phyloP scores from a whole-genome alignment of 441 rosid species.

The Metrosideros polymorpha region DNA sequence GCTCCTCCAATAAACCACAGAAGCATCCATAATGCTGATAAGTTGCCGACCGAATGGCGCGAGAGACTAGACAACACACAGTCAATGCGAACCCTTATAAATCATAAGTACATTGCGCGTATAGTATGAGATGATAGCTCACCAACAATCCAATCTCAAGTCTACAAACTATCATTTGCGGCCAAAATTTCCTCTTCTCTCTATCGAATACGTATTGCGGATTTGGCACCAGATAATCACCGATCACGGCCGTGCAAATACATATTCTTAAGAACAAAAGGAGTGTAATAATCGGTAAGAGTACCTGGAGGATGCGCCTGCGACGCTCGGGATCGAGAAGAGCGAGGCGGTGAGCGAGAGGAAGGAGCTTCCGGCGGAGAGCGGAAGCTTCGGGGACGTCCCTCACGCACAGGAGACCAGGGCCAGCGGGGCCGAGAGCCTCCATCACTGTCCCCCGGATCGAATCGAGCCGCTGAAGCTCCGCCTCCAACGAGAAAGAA shows the following conservation, averaged over 20 bases:
- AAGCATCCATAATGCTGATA: background rate
- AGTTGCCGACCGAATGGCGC: background rate
- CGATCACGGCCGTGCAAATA: background rate
- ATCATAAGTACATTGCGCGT: background rate
- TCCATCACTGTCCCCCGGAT: constrained; percentile 39
- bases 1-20: background rate
- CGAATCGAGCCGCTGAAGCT: constrained; percentile 16
- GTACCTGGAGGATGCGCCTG: constrained; percentile 56
- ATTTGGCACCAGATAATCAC: background rate
- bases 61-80: background rate
- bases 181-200: background rate
- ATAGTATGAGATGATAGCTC: background rate
- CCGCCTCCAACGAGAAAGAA: constrained; percentile 4
- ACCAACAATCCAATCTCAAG: background rate
- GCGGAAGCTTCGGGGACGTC: constrained; percentile 41
- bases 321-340: constrained; percentile 48
- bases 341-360: constrained; percentile 53
- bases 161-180: background rate
- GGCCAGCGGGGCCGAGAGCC: constrained; percentile 64
- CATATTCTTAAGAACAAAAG: background rate
- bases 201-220: background rate
- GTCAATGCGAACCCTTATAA: background rate
- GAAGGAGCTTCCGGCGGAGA: constrained; percentile 58
- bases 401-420: constrained; percentile 64
- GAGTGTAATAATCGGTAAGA: background rate